A percentile compares a stretch with the other conserved stretches of the same genome.
Evolutionary conservation across 2,329 filamentous ascomycete species (phyloP).

Genomic region (Calonectria multiphialidica): DNA sequence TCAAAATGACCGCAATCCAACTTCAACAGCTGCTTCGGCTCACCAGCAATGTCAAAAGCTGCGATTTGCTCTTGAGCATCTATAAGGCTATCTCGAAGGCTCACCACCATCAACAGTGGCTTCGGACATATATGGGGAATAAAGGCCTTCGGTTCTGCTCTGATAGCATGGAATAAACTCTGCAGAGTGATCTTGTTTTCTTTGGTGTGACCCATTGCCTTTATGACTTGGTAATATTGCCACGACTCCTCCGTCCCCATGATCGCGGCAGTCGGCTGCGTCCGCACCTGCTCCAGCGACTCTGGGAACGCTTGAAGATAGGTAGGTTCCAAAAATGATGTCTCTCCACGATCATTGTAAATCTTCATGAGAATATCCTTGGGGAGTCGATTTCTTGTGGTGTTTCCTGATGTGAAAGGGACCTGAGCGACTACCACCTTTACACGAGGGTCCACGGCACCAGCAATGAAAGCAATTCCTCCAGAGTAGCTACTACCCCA

Average conservation of each 20-base stretch:
- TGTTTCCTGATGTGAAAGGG: background rate
- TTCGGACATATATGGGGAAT: constrained; percentile 6
- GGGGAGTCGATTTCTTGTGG: background rate
- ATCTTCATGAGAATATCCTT: background rate
- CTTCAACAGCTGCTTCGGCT: background rate
- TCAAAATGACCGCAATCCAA: background rate
- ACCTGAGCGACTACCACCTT: background rate
- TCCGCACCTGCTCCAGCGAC: background rate
- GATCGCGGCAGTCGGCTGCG: too few relatives aligned
- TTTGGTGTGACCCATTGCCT: background rate
- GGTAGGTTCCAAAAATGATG: background rate
- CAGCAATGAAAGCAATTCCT: background rate
- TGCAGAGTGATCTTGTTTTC: background rate
- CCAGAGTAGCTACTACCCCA: constrained; percentile 1
- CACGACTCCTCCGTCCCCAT: background rate
- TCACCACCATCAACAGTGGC: background rate
- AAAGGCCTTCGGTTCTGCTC: background rate
- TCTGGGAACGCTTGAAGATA: background rate
- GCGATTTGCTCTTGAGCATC: background rate
- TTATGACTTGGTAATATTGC: constrained; percentile 1
- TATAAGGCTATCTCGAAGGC: background rate
- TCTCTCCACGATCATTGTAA: background rate
- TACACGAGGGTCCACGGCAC: background rate
- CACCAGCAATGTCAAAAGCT: background rate
- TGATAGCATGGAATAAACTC: background rate